These are phyloP conservation scores for Saccharomycodes ludwigii DNA, from an alignment of 805 yeast species.

Conservation along the genomic window DNA sequence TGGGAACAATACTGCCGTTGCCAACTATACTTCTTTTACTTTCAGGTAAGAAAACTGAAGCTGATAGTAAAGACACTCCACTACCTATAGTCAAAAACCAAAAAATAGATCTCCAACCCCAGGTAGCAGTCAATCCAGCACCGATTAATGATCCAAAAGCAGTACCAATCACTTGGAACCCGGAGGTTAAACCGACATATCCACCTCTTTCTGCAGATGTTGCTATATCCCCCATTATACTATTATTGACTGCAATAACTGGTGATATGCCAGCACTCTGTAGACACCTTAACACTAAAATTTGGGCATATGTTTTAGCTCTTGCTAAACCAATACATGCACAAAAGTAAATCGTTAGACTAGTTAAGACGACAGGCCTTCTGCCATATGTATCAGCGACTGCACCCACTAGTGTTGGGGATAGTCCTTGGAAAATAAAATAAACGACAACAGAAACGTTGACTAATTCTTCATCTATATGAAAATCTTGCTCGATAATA, in stretches of 20 bases:
- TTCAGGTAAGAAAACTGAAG: conserved; percentile 48
- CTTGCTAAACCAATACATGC: conserved; percentile 59
- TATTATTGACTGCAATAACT: conserved; percentile 55
- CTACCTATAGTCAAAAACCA: conserved; percentile 63
- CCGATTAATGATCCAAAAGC: conserved; percentile 71
- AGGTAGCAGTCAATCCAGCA: conserved; percentile 29
- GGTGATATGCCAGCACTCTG: conserved; percentile 75
- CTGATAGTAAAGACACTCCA: conserved; percentile 28
- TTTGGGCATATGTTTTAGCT: conserved; percentile 41
- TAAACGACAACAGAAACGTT: conserved; percentile 70
- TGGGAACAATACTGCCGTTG: conserved; percentile 54
- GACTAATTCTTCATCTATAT: conserved; percentile 42
- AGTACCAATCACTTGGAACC: conserved; percentile 58
- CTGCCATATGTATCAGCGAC: conserved; percentile 63
- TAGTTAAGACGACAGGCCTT: conserved; percentile 48
- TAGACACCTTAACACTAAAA: conserved; percentile 58
- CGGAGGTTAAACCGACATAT: conserved; percentile 51
- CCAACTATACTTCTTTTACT: conserved; percentile 65
- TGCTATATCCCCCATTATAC: conserved; percentile 65
- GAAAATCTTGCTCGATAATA: conserved; percentile 39
- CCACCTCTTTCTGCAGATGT: conserved; percentile 57
- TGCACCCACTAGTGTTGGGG: conserved; percentile 59
- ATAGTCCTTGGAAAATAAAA: conserved; percentile 60
- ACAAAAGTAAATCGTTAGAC: conserved; percentile 42
- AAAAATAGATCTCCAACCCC: conserved; percentile 68